Evolutionary conservation across 1,139 yeast genomes (phyloP).

Genomic region (Sugiyamaella paludigena): DNA sequence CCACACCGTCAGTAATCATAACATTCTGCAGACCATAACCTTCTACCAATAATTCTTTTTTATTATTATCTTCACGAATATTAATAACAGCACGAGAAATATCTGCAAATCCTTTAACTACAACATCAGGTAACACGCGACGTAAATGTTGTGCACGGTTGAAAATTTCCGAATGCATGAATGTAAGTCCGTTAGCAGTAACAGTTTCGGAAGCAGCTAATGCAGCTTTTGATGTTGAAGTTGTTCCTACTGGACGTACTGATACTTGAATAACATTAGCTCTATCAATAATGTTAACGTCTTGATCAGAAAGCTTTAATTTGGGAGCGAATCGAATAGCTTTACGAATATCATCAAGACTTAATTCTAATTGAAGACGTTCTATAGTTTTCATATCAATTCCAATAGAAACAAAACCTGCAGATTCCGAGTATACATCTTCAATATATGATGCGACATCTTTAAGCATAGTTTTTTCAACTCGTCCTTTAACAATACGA

Average conservation of each 20-base stretch:
- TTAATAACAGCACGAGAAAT: conserved; percentile 96
- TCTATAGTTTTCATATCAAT: conserved; percentile 85
- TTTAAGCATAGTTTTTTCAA: conserved; percentile 84
- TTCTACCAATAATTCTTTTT: conserved; percentile 90
- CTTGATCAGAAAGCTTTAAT: conserved; percentile 72
- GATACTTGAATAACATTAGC: conserved; percentile 68
- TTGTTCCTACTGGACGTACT: conserved; percentile 53
- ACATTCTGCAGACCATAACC: conserved; percentile 96
- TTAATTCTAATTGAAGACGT: conserved; percentile 82
- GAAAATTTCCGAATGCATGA: conserved; percentile 61
- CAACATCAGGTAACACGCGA: conserved; percentile 79
- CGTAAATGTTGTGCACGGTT: conserved; percentile 88
- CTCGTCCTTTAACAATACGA: conserved; percentile 95
- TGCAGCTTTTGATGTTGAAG: conserved; percentile 37
- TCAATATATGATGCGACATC: conserved; percentile 89
- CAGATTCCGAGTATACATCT: conserved; percentile 83
- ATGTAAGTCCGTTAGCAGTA: conserved; percentile 35
- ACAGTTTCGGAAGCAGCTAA: conserved; percentile 20
- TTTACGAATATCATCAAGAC: conserved; percentile 77
- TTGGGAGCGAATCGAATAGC: conserved; percentile 87
- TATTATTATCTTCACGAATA: conserved; percentile 75
- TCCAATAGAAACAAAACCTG: conserved; percentile 77
- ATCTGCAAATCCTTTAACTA: conserved; percentile 88
- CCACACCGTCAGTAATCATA: conserved; percentile 96
- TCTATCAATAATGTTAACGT: conserved; percentile 65